Base-by-base conservation (phyloP, 1,284 basidiomycete genomes). In the Bondarzewia mesenterica region DNA sequence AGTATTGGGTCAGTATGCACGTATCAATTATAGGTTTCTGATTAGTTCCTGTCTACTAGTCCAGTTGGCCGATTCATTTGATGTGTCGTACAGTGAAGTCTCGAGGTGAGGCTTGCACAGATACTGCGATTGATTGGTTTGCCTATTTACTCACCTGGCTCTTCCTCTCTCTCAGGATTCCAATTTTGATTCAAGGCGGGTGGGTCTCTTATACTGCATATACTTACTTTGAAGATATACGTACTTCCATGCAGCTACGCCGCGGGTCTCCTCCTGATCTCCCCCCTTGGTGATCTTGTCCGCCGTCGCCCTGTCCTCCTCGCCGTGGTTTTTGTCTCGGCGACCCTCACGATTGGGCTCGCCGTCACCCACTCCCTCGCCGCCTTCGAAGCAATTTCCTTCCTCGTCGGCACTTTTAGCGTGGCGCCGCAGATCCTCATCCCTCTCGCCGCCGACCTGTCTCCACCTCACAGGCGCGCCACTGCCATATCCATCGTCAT, bases 31-130 rank as follows among this genome's bases (percentile, higher is more conserved):
- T n/a, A n/a, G n/a, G n/a, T n/a, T n/a, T n/a, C n/a, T n/a, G n/a
- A n/a, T n/a, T n/a, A n/a, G n/a, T n/a, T n/a, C n/a, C n/a, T n/a
- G n/a, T n/a, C n/a, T n/a, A n/a, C n/a, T 52, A 84, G 78, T 83
- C 36, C 67, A 79, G 53, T 64, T 80, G 29, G 71, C 78, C 0
- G 55, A 71, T 25, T 66, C 76, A 3, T 85, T 86, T 52, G 55
- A 66, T 41, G 80, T 82, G 4, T 63, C 71, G 2, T 79, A 87
- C 57, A 66, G 69, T 29, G 67, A 73, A 43, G 73, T 86, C 38
- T 80, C 85, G n/a, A 63, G 62, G 77, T 75, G 49, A n/a, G 70
- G 26, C 10, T n/a, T 41, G 32, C 40, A n/a, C n/a, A n/a, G n/a
- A 41, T 22, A 4, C 40, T 5, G 6, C 22, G 14, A 14, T 21